phyloP scores from a whole-genome alignment of 2,329 filamentous ascomycete genomes.

The Aspergillus sp. region DNA sequence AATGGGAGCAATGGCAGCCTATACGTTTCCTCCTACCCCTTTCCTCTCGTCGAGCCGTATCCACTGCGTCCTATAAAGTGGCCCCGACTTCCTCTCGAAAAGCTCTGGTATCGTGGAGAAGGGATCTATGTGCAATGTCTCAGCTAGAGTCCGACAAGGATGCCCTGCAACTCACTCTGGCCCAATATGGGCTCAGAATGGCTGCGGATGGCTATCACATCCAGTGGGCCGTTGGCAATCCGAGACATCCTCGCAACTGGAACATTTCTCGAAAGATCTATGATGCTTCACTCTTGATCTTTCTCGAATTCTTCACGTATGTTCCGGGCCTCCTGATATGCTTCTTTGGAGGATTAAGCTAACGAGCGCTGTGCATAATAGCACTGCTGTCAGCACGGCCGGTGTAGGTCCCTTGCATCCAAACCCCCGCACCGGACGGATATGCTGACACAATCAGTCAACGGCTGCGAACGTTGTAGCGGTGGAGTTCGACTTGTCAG shows the following conservation, averaged over 20 bases:
- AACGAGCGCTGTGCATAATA: constrained; percentile 26
- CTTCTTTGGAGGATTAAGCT: constrained; percentile 12
- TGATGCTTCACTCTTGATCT: constrained; percentile 33
- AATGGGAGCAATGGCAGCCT: constrained; percentile 6
- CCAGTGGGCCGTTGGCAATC: constrained; percentile 36
- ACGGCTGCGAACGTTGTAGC: constrained; percentile 34
- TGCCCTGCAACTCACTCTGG: constrained; percentile 26
- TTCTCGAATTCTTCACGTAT: constrained; percentile 39
- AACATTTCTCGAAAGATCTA: constrained; percentile 31
- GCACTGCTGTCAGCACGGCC: constrained; percentile 41
- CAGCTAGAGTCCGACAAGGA: constrained; percentile 23
- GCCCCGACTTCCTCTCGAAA: background rate
- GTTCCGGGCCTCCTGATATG: constrained; percentile 2
- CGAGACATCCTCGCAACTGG: constrained; percentile 41
- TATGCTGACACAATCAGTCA: constrained; percentile 28
- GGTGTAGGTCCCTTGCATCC: constrained; percentile 33
- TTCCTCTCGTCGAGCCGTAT: background rate
- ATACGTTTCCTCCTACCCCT: background rate
- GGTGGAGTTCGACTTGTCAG: constrained; percentile 31
- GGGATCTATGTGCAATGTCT: constrained; percentile 16
- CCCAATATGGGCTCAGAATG: constrained; percentile 33
- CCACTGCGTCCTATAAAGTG: constrained; percentile 8
- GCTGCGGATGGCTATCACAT: constrained; percentile 36
- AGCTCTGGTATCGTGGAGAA: background rate
- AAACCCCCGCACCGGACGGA: background rate